Percentiles rank a stretch among this genome's conserved stretches.
phyloP scores from a whole-genome alignment of 345 rosid genomes.

The Conringia planisiliqua region DNA sequence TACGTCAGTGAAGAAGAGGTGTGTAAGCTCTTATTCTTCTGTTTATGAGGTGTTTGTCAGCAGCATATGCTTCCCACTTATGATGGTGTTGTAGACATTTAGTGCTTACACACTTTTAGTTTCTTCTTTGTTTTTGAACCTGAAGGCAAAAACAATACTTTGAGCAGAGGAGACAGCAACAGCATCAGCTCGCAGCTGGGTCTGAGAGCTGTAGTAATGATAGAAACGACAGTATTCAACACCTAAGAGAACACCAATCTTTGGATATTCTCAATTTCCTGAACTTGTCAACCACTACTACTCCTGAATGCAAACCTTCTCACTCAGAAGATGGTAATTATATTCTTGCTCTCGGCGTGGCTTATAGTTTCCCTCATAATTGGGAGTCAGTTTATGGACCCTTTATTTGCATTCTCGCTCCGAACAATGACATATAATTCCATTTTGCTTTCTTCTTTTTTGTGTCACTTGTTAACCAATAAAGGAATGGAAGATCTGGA shows the following conservation, averaged over 20 bases:
- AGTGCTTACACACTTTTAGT: neutral
- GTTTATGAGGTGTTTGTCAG: neutral
- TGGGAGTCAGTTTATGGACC: conserved; percentile 17
- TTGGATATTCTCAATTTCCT: conserved; percentile 67
- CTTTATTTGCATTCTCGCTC: neutral
- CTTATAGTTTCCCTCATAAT: neutral
- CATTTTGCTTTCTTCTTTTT: neutral
- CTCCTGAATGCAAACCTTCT: conserved; percentile 37
- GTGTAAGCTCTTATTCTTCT: neutral
- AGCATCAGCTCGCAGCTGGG: conserved; percentile 40
- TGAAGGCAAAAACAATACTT: conserved; percentile 84
- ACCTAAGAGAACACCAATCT: conserved; percentile 50
- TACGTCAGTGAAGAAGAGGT: conserved; percentile 35
- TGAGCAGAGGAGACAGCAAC: conserved; percentile 71
- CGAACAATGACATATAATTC: neutral
- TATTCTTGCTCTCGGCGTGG: neutral
- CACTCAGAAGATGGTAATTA: conserved; percentile 38
- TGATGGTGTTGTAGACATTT: neutral
- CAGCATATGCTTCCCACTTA: neutral
- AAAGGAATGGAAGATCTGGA: conserved; percentile 17
- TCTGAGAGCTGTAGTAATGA: conserved; percentile 38
- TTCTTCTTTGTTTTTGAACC: conserved; percentile 2
- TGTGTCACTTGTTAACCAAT: conserved; percentile 18
- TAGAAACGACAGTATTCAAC: conserved; percentile 14
- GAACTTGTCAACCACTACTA: conserved; percentile 42